A percentile compares a stretch with the other conserved stretches of the same genome.
These are phyloP conservation scores for Rhodofomes roseus DNA, from an alignment of 1,284 basidiomycete species.

Conservation along the genomic window DNA sequence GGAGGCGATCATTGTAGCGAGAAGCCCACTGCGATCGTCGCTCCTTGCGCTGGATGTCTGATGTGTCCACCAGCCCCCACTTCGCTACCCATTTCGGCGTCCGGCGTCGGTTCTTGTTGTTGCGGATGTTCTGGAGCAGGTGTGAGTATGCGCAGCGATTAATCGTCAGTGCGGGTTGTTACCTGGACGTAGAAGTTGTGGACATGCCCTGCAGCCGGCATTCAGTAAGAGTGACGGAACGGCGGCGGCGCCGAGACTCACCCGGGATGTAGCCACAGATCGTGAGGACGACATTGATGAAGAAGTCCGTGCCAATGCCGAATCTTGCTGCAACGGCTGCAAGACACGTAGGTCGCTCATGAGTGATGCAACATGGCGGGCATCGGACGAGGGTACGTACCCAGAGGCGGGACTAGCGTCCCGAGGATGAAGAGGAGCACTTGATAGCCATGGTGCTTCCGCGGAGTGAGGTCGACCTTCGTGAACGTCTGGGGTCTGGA, in stretches of 20 bases:
- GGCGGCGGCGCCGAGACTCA: slow-evolving; percentile 38
- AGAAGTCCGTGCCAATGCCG: slow-evolving; percentile 91
- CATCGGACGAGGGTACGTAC: slow-evolving; percentile 46
- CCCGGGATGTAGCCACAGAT: slow-evolving; percentile 90
- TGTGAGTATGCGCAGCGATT: neutral
- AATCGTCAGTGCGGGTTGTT: slow-evolving; percentile 9
- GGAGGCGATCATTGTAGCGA: slow-evolving; percentile 83
- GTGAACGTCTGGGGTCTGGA: slow-evolving; percentile 25
- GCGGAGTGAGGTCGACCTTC: slow-evolving; percentile 66
- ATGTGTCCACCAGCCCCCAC: slow-evolving; percentile 82
- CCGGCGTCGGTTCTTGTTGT: slow-evolving; percentile 88
- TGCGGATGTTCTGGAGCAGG: slow-evolving; percentile 76
- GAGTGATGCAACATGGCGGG: neutral
- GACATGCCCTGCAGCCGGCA: slow-evolving; percentile 55
- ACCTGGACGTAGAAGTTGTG: slow-evolving; percentile 94
- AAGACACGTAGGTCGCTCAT: slow-evolving; percentile 6
- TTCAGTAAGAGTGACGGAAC: neutral
- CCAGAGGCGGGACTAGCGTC: slow-evolving; percentile 82
- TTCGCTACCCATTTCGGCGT: slow-evolving; percentile 94
- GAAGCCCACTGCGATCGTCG: slow-evolving; percentile 83
- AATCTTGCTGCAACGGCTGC: slow-evolving; percentile 92
- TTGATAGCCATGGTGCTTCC: slow-evolving; percentile 79
- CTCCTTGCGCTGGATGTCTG: slow-evolving; percentile 72
- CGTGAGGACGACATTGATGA: slow-evolving; percentile 87
- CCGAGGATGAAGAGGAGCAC: slow-evolving; percentile 82